These are phyloP conservation scores for Lachnellula cervina DNA, from an alignment of 2,329 filamentous ascomycete genomes.

Conservation along the genomic window DNA sequence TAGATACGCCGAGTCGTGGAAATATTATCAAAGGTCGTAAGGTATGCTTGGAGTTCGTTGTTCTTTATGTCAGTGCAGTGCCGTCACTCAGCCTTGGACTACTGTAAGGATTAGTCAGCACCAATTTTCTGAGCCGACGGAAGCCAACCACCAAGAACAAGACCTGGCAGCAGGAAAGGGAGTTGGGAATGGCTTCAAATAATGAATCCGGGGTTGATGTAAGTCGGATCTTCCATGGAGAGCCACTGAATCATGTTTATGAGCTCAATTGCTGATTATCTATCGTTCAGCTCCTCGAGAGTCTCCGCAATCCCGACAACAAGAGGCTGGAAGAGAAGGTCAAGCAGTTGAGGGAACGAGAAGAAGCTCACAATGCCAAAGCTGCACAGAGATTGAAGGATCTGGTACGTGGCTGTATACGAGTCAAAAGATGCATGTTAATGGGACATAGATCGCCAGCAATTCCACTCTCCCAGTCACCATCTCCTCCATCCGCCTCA, in stretches of 20 bases:
- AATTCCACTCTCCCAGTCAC: constrained; percentile 86
- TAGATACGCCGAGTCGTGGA: background rate
- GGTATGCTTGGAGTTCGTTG: background rate
- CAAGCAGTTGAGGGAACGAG: constrained; percentile 48
- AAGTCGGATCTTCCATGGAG: constrained; percentile 23
- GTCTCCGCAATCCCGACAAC: constrained; percentile 54
- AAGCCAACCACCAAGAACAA: constrained; percentile 1
- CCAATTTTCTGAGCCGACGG: constrained; percentile 1
- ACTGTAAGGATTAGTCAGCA: background rate
- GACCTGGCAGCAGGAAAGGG: background rate
- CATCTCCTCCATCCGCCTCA: constrained; percentile 77
- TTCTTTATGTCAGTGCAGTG: background rate
- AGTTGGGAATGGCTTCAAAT: constrained; percentile 24
- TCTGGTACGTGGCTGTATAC: constrained; percentile 45
- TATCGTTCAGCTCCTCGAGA: constrained; percentile 50
- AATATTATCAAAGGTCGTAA: background rate
- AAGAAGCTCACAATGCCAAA: constrained; percentile 31
- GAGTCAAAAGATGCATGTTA: background rate
- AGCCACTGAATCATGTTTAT: background rate
- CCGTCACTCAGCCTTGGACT: background rate
- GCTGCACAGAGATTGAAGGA: constrained; percentile 60
- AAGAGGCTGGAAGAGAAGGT: constrained; percentile 55
- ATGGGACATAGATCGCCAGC: constrained; percentile 56
- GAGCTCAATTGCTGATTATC: constrained; percentile 17
- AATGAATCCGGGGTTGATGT: constrained; percentile 40